Evolutionary conservation across 345 rosid species (phyloP).

Genomic region (Heritiera littoralis): DNA sequence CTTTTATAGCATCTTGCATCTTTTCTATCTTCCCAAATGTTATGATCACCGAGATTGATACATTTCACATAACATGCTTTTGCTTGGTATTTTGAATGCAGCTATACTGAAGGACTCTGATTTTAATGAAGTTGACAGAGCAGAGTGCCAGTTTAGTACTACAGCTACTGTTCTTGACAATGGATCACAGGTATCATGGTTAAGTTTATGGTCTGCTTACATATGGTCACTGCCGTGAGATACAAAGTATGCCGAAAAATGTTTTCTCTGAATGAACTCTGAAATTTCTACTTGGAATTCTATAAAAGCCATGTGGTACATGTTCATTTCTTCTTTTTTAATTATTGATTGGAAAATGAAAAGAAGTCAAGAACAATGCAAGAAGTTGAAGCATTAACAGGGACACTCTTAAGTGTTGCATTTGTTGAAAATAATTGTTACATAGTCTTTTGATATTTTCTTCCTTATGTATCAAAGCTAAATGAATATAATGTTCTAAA

Average conservation of each 20-base stretch:
- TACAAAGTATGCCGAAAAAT: neutral
- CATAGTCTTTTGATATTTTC: neutral
- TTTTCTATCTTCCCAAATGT: neutral
- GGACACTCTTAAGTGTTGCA: neutral
- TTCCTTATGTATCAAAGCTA: neutral
- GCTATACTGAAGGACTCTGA: conserved; percentile 91
- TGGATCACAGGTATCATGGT: conserved; percentile 74
- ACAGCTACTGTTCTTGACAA: conserved; percentile 82
- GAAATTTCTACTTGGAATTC: neutral
- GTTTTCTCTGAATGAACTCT: neutral
- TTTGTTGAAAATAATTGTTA: neutral
- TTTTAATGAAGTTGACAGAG: conserved; percentile 86
- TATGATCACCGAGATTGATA: conserved; percentile 2
- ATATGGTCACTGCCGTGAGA: neutral
- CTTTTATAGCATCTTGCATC: neutral
- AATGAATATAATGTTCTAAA: neutral
- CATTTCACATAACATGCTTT: conserved; percentile 16
- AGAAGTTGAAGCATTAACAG: neutral
- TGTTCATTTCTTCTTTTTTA: conserved; percentile 1
- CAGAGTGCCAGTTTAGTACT: conserved; percentile 92
- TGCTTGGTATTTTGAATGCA: conserved; percentile 34
- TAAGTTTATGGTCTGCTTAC: neutral
- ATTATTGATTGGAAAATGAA: neutral
- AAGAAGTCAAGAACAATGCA: conserved; percentile 6
- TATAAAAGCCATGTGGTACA: neutral